These are phyloP conservation scores for Trametes polyzona DNA, from an alignment of 1,284 basidiomycete genomes.

Conservation along the genomic window DNA sequence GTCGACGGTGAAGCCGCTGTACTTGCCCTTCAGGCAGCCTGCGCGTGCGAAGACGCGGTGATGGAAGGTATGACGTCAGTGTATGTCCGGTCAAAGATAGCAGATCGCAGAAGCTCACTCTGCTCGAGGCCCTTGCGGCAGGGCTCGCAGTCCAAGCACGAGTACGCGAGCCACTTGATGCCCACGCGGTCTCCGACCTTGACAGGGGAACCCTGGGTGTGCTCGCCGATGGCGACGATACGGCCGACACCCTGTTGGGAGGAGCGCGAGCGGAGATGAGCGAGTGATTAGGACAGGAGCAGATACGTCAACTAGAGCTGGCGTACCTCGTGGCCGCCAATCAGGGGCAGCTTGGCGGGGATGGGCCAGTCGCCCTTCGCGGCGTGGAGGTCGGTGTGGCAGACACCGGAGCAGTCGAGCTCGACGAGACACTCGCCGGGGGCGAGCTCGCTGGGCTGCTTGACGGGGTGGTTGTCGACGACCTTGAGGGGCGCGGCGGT, in stretches of 20 bases:
- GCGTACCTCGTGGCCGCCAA: slow-evolving; percentile 78
- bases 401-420: slow-evolving; percentile 74
- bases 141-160: slow-evolving; percentile 67
- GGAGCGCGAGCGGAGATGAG: too few species aligned
- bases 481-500: slow-evolving; percentile 50
- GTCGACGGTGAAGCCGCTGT: slow-evolving; percentile 78
- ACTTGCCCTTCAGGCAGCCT: slow-evolving; percentile 66
- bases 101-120: slow-evolving; percentile 43
- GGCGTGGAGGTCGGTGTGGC: slow-evolving; percentile 84
- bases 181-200: slow-evolving; percentile 84
- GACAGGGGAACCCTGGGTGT: slow-evolving; percentile 63
- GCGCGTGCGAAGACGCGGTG: too few species aligned
- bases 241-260: slow-evolving; percentile 71
- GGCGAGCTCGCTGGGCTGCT: slow-evolving; percentile 64
- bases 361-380: slow-evolving; percentile 76
- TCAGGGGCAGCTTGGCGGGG: slow-evolving; percentile 67
- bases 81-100: not conserved
- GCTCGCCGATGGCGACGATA: slow-evolving; percentile 78
- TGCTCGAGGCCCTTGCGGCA: slow-evolving; percentile 78
- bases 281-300: not conserved
- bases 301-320: not conserved
- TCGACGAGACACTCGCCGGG: slow-evolving; percentile 85
- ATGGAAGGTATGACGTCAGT: slow-evolving; percentile 23
- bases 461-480: slow-evolving; percentile 59
- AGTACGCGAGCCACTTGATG: slow-evolving; percentile 74